Evolutionary conservation across 1,284 basidiomycete genomes (phyloP), one percentile per base, ranked within the genome.

Genomic region (Rhodotorula sp.): DNA sequence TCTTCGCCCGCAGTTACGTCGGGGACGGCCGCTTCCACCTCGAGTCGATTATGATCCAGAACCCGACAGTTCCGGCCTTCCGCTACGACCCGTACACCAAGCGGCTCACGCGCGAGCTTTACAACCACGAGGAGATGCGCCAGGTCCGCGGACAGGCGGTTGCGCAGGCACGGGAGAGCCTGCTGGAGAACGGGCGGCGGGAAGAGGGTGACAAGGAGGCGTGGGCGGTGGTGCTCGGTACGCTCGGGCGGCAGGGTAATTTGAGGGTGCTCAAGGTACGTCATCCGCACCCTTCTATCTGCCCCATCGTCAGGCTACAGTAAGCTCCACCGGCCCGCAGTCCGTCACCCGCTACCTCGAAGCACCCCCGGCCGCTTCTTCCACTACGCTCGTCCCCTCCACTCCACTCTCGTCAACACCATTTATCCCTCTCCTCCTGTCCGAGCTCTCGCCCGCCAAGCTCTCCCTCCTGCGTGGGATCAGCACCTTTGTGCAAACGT

Each of bases 1-100:
- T n/a, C 22, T 12, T 9, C 21, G n/a, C 64, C 19, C 17, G 29
- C 78, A 94, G 93, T 78, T 99, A 99, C 81, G 87, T 99, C 41
- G 97, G 97, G 34, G 97, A 99, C 80, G 97, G 97, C 29, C 89
- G 97, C 22, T 99, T 99, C 84, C 97, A 99, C 80, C 87, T 99
- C 27, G 97, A 99, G 82, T 91, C 92, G 22, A 95, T 98, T 81
- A 99, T 99, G 97, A 98, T 99, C 72, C 94, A 94, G 41, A 99
- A 99, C 81, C 97, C 97, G 0, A 83, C 86, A n/a, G 87, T 98
- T 34, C 94, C 96, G 21, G 95, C 97, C 0, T 99, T 97, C 85
- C 88, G 97, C 41, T 99, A 98, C 82, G 97, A 99, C 80, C 97
- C 97, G 9, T 99, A 99, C 82, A 94, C 93, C 44, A 99, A 99